Evolutionary conservation across 305 asterid species (phyloP).

Genomic region (Ilex paraguariensis): DNA sequence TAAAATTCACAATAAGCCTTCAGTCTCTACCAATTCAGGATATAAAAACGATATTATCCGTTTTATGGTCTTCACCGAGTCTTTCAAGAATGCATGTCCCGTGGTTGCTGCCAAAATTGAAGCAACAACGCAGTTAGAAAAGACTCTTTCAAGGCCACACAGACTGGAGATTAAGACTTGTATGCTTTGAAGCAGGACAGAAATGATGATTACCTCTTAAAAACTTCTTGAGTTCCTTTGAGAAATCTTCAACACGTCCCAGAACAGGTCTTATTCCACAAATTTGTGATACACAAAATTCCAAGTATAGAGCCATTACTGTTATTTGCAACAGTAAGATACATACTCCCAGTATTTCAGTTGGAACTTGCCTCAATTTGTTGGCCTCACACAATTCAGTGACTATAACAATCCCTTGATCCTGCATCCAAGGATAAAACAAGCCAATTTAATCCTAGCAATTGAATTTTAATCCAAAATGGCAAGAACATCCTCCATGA

Average conservation of each 20-base stretch:
- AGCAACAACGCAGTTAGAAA: neutral
- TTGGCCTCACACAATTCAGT: constrained; percentile 77
- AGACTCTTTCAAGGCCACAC: neutral
- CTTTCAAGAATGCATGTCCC: no score
- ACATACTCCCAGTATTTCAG: constrained; percentile 54
- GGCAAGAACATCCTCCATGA: no score
- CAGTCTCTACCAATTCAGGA: constrained; percentile 57
- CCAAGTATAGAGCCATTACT: constrained; percentile 79
- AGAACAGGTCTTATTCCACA: constrained; percentile 88
- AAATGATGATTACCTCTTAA: constrained; percentile 44
- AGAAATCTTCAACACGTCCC: constrained; percentile 75
- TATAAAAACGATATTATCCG: constrained; percentile 68
- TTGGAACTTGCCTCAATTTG: constrained; percentile 49
- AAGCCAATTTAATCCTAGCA: neutral
- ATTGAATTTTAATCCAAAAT: no score
- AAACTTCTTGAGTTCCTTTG: constrained; percentile 57
- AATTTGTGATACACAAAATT: constrained; percentile 79
- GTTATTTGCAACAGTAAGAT: constrained; percentile 61
- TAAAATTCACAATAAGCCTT: constrained; percentile 7
- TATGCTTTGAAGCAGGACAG: neutral
- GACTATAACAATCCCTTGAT: constrained; percentile 71
- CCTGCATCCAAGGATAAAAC: constrained; percentile 37
- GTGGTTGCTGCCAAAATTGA: constrained; percentile 57
- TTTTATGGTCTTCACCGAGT: constrained; percentile 53
- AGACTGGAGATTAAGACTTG: neutral